Evolutionary conservation across 2,329 filamentous ascomycete genomes (phyloP).

Genomic region (Aureobasidium sp.): DNA sequence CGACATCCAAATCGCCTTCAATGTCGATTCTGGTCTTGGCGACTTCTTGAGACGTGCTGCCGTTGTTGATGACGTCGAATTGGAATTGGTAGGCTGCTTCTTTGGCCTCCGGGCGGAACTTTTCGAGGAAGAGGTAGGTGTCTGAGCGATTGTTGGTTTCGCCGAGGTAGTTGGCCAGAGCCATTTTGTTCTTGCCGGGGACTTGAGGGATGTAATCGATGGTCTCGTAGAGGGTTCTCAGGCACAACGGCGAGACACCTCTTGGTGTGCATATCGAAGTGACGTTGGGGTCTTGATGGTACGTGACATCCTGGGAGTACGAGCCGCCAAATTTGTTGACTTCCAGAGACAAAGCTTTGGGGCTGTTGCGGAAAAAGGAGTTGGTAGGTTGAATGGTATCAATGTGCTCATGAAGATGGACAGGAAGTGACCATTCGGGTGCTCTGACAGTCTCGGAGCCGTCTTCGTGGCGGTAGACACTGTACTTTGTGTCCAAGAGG

Average conservation of each 20-base stretch:
- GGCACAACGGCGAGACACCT: conserved; percentile 48
- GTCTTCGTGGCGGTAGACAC: conserved; percentile 45
- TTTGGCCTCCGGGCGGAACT: conserved; percentile 46
- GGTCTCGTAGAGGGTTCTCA: conserved; percentile 49
- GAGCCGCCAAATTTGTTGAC: conserved; percentile 22
- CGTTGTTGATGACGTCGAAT: conserved; percentile 51
- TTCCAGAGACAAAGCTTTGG: conserved; percentile 22
- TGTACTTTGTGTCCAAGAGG: conserved; percentile 48
- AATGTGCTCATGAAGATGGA: conserved; percentile 51
- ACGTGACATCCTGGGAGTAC: conserved; percentile 1
- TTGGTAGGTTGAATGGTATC: conserved; percentile 56
- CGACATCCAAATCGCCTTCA: conserved; percentile 60
- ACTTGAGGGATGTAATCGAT: conserved; percentile 45
- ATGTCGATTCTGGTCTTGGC: conserved; percentile 33
- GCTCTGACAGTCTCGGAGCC: conserved; percentile 48
- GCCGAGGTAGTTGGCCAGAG: conserved; percentile 42
- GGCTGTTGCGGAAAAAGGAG: conserved; percentile 46
- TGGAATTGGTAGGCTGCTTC: conserved; percentile 49
- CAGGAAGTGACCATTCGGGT: conserved; percentile 52
- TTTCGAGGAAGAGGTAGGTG: conserved; percentile 49
- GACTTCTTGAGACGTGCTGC: conserved; percentile 41
- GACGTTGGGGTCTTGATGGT: conserved; percentile 26
- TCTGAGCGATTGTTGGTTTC: conserved; percentile 48
- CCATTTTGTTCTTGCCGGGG: conserved; percentile 37
- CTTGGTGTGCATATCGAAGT: conserved; percentile 44